These are phyloP conservation scores for Amborella trichopoda DNA, from an alignment of 164 flowering plant genomes.

Conservation along the genomic window DNA sequence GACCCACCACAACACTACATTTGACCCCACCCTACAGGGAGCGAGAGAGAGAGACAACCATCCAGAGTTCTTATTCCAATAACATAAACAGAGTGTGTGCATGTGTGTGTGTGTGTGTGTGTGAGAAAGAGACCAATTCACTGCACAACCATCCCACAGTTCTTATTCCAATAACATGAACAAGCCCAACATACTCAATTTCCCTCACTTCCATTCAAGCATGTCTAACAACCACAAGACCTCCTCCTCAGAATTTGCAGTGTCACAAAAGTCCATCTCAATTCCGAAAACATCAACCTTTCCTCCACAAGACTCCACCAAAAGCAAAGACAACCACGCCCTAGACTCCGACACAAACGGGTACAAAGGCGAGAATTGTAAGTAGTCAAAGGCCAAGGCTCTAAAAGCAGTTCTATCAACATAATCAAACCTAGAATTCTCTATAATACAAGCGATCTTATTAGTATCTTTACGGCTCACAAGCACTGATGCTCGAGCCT, in stretches of 20 bases:
- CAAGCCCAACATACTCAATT: too few relatives aligned
- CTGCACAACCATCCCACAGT: too few relatives aligned
- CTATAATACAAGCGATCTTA: slow-evolving; percentile 56
- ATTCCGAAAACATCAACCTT: slow-evolving; percentile 69
- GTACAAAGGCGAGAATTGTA: slow-evolving; percentile 63
- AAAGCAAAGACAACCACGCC: slow-evolving; percentile 83
- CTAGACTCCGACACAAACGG: slow-evolving; percentile 63
- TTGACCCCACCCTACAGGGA: too few relatives aligned
- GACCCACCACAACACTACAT: too few relatives aligned
- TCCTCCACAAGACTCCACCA: slow-evolving; percentile 58
- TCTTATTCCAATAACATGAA: too few relatives aligned
- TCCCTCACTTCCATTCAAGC: slow-evolving; percentile 77
- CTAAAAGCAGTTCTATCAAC: slow-evolving; percentile 55
- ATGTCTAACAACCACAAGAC: slow-evolving; percentile 84
- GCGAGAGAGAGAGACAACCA: too few relatives aligned
- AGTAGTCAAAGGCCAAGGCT: slow-evolving; percentile 79
- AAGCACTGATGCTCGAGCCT: slow-evolving; percentile 55
- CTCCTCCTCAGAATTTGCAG: slow-evolving; percentile 62
- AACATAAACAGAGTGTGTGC: too few relatives aligned
- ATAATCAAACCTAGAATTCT: slow-evolving; percentile 60
- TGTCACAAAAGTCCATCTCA: slow-evolving; percentile 82
- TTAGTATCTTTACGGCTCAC: slow-evolving; percentile 65
- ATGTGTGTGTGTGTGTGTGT: too few relatives aligned
- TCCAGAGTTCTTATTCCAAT: too few relatives aligned
- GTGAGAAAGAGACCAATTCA: too few relatives aligned